These are phyloP conservation scores for Calonectria hongkongensis DNA, from an alignment of 2,329 filamentous ascomycete genomes.

Conservation along the genomic window DNA sequence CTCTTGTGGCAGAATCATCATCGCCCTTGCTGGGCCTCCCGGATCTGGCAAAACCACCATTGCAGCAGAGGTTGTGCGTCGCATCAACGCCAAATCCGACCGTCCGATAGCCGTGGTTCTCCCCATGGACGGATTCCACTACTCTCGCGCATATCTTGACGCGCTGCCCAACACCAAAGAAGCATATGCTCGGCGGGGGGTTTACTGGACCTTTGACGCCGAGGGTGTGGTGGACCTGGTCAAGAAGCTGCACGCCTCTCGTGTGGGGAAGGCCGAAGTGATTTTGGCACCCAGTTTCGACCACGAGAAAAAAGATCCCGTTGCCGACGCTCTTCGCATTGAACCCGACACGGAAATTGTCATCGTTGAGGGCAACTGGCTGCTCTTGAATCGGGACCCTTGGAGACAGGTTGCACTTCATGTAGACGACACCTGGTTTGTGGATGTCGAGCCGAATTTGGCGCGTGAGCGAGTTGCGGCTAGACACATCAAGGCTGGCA, in stretches of 20 bases:
- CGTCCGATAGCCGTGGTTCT: slow-evolving; percentile 7
- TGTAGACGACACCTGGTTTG: slow-evolving; percentile 34
- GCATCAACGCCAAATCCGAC: slow-evolving; percentile 26
- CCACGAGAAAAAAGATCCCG: slow-evolving; percentile 30
- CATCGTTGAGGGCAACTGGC: slow-evolving; percentile 34
- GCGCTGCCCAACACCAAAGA: slow-evolving; percentile 19
- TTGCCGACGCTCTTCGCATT: slow-evolving; percentile 23
- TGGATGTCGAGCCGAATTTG: slow-evolving; percentile 23
- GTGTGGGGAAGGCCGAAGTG: background rate
- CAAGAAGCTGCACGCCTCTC: slow-evolving; percentile 16
- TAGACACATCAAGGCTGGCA: slow-evolving; percentile 25
- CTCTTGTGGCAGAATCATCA: slow-evolving; percentile 13
- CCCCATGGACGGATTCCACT: slow-evolving; percentile 34
- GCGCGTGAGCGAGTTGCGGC: slow-evolving; percentile 22
- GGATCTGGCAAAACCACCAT: slow-evolving; percentile 35
- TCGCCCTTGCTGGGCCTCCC: slow-evolving; percentile 29
- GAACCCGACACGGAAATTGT: slow-evolving; percentile 17
- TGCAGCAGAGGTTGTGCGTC: slow-evolving; percentile 30
- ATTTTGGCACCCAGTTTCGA: slow-evolving; percentile 35
- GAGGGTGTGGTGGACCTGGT: slow-evolving; percentile 15
- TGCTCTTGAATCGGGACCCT: slow-evolving; percentile 21
- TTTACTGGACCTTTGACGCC: slow-evolving; percentile 32
- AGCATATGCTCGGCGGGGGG: slow-evolving; percentile 22
- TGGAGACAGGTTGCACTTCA: slow-evolving; percentile 18
- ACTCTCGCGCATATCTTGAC: slow-evolving; percentile 21